Conservation (phyloP, 1,284 basidiomycete genomes). For the Trichosporon sp. region DNA sequence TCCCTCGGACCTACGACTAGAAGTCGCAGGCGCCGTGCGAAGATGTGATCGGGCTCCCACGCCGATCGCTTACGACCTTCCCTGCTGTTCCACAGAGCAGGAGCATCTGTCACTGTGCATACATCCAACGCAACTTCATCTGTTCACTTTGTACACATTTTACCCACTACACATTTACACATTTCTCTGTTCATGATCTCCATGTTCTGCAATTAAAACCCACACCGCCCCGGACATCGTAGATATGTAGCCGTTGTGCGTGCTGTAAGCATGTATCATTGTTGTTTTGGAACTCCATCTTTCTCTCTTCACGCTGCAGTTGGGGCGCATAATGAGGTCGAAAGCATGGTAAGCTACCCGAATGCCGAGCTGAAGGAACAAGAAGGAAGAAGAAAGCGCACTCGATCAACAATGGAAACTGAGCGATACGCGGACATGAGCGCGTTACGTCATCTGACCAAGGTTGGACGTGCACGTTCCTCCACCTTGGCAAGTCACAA, state of each 20-base stretch:
- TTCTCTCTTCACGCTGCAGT: too few relatives aligned
- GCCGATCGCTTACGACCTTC: neutral
- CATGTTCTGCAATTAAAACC: conserved; percentile 11
- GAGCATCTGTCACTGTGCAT: neutral
- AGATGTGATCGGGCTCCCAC: conserved; percentile 7
- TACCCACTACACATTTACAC: neutral
- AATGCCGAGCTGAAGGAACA: neutral
- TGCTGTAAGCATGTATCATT: conserved; percentile 20
- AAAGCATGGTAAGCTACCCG: too few relatives aligned
- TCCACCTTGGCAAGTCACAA: neutral
- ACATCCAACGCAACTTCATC: conserved; percentile 1
- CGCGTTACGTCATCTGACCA: conserved; percentile 2
- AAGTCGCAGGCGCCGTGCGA: conserved; percentile 13
- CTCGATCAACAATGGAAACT: neutral
- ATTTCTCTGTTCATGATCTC: neutral
- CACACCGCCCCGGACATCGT: conserved; percentile 5
- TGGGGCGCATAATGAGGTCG: too few relatives aligned
- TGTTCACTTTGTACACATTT: conserved; percentile 4
- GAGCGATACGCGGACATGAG: neutral
- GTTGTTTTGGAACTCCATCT: conserved; percentile 2
- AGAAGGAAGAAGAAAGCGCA: neutral
- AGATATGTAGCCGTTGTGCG: conserved; percentile 19
- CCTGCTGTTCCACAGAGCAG: neutral
- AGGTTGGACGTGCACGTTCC: conserved; percentile 1
- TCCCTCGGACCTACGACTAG: neutral